Evolutionary conservation across 202 grass and related monocot genomes (phyloP), one percentile per base, ranked within the genome.

Genomic region (Saccharum hybrid): DNA sequence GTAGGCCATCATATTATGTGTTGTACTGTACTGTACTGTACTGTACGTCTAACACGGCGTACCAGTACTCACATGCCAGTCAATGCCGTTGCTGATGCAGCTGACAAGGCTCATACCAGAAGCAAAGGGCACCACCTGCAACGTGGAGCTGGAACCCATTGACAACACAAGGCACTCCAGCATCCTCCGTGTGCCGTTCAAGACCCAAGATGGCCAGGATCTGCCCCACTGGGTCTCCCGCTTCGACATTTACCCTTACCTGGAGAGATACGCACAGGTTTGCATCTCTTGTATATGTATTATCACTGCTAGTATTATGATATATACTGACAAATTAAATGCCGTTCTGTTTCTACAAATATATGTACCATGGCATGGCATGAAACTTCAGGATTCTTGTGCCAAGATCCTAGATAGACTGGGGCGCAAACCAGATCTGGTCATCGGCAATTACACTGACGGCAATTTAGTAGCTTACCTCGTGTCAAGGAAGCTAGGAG

Each of bases 181-280:
- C 86, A 97, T 94, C 75, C 78, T 97, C 63, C 90, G 94, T 0
- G 75, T 97, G 82, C 94, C 94, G 71, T 97, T 97, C 81, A 86
- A 42, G 68, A 92, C 90, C 4, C 80, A 89, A 5, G 80, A 89
- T 14, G 88, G 91, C 8, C 10, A 88, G 1, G 88, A 92, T 37
- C 81, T 97, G 60, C 79, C 21, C 14, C 88, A 94, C 38, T 94
- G 94, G 94, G 91, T 97, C 11, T 97, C 94, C 41, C 91, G 91
- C 13, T 97, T 97, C n/a, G 90, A 97, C 83, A 78, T 92, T 65
- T 97, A 94, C 15, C 94, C 94, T 62, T 97, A 94, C 76, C 90
- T 97, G 6, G 94, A 97, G 78, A 97, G 94, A 97, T 97, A 92
- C 78, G 94, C 94, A 5, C 74, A 94, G 91, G 94, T 90, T 73